Percentiles rank a stretch among this genome's conserved stretches.
Evolutionary conservation across 106 monocot genomes (phyloP).

Genomic region (Phalaenopsis aphrodite): DNA sequence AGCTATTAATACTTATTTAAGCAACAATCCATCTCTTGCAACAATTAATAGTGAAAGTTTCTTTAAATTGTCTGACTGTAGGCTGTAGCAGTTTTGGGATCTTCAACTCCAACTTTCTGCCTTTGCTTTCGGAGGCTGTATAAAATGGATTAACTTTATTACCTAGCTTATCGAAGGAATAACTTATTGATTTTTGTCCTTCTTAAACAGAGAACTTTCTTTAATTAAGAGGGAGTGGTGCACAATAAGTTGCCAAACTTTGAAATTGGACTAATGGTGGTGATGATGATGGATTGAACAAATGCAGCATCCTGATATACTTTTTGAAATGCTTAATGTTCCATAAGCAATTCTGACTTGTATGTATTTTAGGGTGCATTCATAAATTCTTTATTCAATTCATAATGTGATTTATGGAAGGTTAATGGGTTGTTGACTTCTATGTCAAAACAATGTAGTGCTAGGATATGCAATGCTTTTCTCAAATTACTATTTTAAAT

Average conservation of each 20-base stretch:
- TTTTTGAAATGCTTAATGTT: not conserved
- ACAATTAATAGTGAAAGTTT: not conserved
- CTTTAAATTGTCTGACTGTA: not conserved
- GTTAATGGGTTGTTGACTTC: not conserved
- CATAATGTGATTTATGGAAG: not conserved
- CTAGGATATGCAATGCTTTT: too few species aligned
- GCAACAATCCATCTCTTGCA: not conserved
- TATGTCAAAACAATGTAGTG: not conserved
- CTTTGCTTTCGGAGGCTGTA: not conserved
- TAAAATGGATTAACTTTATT: not conserved
- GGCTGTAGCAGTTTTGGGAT: too few species aligned
- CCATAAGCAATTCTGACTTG: not conserved
- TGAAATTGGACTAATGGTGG: not conserved
- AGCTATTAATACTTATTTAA: too few species aligned
- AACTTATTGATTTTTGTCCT: not conserved
- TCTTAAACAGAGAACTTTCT: not conserved
- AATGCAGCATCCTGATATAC: too few species aligned
- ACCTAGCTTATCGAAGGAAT: not conserved
- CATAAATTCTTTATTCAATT: not conserved
- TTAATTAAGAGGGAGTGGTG: not conserved
- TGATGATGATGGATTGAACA: not conserved
- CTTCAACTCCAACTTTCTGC: not conserved
- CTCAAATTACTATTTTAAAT: constrained; percentile 3
- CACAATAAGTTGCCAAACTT: not conserved
- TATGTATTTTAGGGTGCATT: not conserved